Evolutionary conservation across 257 asterid species (phyloP), one percentile per base, ranked within the genome.

Genomic region (Orobanche coerulescens): DNA sequence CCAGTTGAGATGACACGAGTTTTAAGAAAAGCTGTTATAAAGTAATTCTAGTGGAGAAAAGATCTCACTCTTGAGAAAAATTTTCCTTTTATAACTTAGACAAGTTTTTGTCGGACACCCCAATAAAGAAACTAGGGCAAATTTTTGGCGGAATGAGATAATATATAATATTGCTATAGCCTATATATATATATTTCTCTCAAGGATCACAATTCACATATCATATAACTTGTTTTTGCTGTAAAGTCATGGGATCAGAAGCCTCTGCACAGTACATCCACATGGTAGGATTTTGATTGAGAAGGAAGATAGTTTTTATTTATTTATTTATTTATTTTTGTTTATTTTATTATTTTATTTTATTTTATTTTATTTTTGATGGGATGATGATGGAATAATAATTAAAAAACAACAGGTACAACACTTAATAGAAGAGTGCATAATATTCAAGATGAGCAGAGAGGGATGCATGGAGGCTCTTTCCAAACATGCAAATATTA

Each of bases 401-500:
- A 13, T 13, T 24, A n/a, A 14, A 55, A 0, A 44, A 13, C 8
- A 10, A 12, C 64, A 79, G 85, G 77, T 79, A 26, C 85, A 79
- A 19, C 85, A 73, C 60, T 51, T 79, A 51, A 90, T 90, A 60
- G 97, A 90, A 76, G 87, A 85, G 82, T 90, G 97, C 73, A 64
- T 87, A 70, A 67, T 83, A 33, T 83, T 80, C 76, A 77, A 85
- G 42, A 83, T 90, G 97, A 80, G 83, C 75, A 87, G 82, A 82
- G 96, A 83, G 47, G 97, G 87, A 70, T 90, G 97, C 87, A 76
- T 85, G 80, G 94, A 87, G 68, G 95, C 96, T 53, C 94, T 90
- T 42, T 82, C 88, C 16, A 85, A 90, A 80, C 94, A 87, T 81
- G 97, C 96, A 73, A 76, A 77, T 56, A 87, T 90, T 71, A 68